Evolutionary conservation across 2,329 filamentous ascomycete genomes (phyloP).

Genomic region (Alternaria arbusti): DNA sequence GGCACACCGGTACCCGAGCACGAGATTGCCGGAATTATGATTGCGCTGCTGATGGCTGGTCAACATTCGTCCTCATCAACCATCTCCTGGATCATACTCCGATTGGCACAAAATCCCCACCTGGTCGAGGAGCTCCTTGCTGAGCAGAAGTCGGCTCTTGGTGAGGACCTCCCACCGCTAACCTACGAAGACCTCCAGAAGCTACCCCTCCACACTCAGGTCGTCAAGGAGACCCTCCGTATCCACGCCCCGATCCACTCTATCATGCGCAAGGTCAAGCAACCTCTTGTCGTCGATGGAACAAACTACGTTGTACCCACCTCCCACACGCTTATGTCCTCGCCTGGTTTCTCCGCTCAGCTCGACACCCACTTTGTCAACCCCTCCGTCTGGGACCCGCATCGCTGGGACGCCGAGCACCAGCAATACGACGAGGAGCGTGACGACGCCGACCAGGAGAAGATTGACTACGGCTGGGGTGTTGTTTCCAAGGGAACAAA

Average conservation of each 20-base stretch:
- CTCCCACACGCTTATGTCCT: conserved; percentile 80
- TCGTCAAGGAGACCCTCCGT: conserved; percentile 90
- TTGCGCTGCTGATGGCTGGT: conserved; percentile 88
- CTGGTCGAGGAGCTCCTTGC: conserved; percentile 81
- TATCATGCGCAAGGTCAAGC: conserved; percentile 90
- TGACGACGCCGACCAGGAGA: conserved; percentile 70
- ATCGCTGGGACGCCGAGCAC: conserved; percentile 77
- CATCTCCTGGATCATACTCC: conserved; percentile 83
- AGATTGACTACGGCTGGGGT: conserved; percentile 93
- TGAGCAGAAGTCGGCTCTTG: conserved; percentile 78
- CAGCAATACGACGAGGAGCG: conserved; percentile 54
- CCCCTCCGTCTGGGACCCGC: conserved; percentile 83
- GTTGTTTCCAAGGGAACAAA: conserved; percentile 88
- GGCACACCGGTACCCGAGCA: conserved; percentile 78
- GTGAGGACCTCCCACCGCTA: conserved; percentile 75
- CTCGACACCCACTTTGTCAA: conserved; percentile 81
- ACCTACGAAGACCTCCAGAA: conserved; percentile 79
- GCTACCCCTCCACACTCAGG: conserved; percentile 80
- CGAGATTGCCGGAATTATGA: conserved; percentile 93
- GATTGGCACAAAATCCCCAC: conserved; percentile 76
- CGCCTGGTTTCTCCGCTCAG: conserved; percentile 80
- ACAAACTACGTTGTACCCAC: conserved; percentile 84
- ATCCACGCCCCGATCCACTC: conserved; percentile 93
- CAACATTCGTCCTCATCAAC: conserved; percentile 89
- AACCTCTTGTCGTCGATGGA: conserved; percentile 81